Base-by-base conservation (phyloP, 2,329 filamentous ascomycete genomes). In the Cryphonectria nitschkei region DNA sequence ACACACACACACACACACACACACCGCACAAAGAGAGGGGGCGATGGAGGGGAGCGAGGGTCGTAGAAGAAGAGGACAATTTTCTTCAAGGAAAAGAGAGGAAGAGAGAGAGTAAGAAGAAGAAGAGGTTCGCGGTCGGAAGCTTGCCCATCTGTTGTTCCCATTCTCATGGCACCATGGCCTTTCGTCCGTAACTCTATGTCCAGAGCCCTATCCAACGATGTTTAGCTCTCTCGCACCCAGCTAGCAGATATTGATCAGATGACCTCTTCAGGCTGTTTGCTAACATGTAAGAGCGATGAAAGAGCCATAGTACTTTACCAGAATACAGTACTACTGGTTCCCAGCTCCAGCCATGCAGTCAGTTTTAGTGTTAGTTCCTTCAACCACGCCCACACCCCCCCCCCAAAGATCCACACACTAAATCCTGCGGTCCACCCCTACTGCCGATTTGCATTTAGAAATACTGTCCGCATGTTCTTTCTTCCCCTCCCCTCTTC, bases 361-460 rank as follows among this genome's bases (percentile, higher is more conserved):
- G 54, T 8, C 54, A 58, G 5, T 58, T 58, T 50, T 14, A 22
- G 8, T 50, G 3, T 50, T 58, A 58, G 54, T 58, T 34, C 54
- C 46, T 50, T n/a, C 22, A 16, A 34, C 54, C 54, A 58, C 54
- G 29, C 34, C 14, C 16, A 34, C 54, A 29, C 32, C 54, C 14
- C 34, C 14, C 16, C 22, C 22, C 22, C 22, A 8, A 50, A 19
- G 54, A 3, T 32, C 54, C 54, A 58, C 26, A 58, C 54, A 32
- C 54, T 34, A 58, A 32, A 58, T 58, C 54, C 54, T 58, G 54
- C 54, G 54, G 54, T 32, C 54, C 54, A 58, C 54, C 29, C 14
- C 6, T 32, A 19, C 54, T 32, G 14, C 26, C 5, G 29, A 29
- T 19, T 34, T 6, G 54, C 26, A 19, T 56, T 32, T 26, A 58